These are phyloP conservation scores for Taxillus chinensis DNA, from an alignment of 164 flowering plant genomes.

Conservation along the genomic window DNA sequence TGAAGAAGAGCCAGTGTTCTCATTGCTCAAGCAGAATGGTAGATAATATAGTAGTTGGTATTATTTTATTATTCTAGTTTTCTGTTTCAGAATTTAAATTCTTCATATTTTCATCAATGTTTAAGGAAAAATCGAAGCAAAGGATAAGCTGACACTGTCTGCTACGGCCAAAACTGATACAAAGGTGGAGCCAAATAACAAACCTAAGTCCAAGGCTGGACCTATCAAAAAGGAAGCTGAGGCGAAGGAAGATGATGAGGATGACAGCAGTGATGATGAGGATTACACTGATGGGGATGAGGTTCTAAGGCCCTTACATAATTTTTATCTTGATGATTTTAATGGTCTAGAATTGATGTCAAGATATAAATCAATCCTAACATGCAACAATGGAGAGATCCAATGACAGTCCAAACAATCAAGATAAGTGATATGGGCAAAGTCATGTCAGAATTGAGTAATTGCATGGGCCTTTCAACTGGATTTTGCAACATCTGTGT, in stretches of 20 bases:
- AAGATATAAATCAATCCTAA: background rate
- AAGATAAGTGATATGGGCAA: too few relatives aligned
- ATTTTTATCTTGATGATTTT: constrained; percentile 21
- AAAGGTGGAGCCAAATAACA: background rate
- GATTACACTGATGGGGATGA: constrained; percentile 17
- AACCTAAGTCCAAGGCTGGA: constrained; percentile 21
- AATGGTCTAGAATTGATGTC: constrained; percentile 20
- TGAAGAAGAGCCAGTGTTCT: constrained; percentile 25
- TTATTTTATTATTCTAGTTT: background rate
- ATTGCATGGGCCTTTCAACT: too few relatives aligned
- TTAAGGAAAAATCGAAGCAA: constrained; percentile 25
- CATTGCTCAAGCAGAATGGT: constrained; percentile 29
- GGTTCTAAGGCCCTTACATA: background rate
- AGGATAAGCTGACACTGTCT: constrained; percentile 17
- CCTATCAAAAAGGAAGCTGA: constrained; percentile 24
- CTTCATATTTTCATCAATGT: background rate
- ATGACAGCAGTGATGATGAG: constrained; percentile 17
- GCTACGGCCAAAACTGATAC: constrained; percentile 12
- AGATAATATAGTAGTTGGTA: background rate
- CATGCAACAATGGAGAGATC: too few relatives aligned
- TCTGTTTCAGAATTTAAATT: background rate
- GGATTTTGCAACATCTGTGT: background rate
- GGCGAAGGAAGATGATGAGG: constrained; percentile 12
- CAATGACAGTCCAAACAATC: too few relatives aligned
- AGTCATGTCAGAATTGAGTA: too few relatives aligned